Evolutionary conservation across 169 alveolate species (phyloP), one percentile per base, ranked within the genome.

Genomic region (Plasmodium fragile): DNA sequence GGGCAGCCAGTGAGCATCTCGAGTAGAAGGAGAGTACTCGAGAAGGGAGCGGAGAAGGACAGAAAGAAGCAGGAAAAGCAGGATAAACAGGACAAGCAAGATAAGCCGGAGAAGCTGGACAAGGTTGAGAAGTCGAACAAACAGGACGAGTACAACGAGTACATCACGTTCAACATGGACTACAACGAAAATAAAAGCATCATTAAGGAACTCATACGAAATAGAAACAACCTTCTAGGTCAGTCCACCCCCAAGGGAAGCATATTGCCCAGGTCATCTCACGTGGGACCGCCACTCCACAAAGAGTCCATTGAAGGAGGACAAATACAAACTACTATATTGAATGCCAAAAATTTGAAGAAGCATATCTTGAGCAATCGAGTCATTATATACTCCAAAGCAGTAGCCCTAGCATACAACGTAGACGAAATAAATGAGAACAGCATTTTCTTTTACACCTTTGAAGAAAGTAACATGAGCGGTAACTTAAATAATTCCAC

Each of bases 391-490:
- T 85, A 85, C 30, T 85, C 93, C 1, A 85, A 85, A 52, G 93
- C 85, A 43, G 85, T 59, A 28, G 75, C 93, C 65, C n/a, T 75
- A 36, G 84, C 79, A 73, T 85, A 73, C 36, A 85, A 52, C 43
- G 93, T 85, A 0, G 93, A 85, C 18, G 93, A 85, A 75, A 85
- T 85, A 43, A 85, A 85, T 52, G 53, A 75, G 30, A 85, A 85
- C 25, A 85, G 93, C 79, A 85, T 85, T 73, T 85, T 45, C 34
- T 85, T 85, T 52, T 85, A 85, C 70, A 85, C 41, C 28, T 52
- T 73, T 69, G 93, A 85, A 73, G 93, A 85, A 22, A 49, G 34
- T 7, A 49, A 34, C 34, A 6, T 36, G 0, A 7, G 4, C 22
- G 28, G 34, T 18, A 28, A 18, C 59, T 5, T 22, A 11, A 28